phyloP scores from a whole-genome alignment of 352 stramenopile species.

The Aphanomyces invadans region DNA sequence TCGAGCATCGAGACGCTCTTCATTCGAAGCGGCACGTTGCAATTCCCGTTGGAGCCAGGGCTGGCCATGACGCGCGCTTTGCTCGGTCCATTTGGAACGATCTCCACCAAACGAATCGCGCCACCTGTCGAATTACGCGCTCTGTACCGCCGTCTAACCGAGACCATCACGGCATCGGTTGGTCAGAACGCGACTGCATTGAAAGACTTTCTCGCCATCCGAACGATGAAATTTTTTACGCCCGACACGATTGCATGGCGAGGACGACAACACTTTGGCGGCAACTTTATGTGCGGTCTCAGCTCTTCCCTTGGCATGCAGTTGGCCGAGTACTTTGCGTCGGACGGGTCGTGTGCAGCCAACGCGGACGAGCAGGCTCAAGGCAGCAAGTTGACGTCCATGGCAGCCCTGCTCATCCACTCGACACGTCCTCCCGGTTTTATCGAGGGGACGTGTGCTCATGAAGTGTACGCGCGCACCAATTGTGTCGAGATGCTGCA shows the following conservation, averaged over 20 bases:
- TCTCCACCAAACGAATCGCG: background rate
- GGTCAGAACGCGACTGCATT: background rate
- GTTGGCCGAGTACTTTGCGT: background rate
- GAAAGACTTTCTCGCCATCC: background rate
- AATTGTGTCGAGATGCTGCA: background rate
- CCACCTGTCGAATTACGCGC: background rate
- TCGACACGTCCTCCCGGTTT: background rate
- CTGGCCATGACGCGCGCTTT: background rate
- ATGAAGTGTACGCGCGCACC: background rate
- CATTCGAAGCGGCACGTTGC: background rate
- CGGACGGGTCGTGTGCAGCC: background rate
- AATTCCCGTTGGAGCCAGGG: background rate
- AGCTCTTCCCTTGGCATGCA: background rate
- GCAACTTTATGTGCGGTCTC: background rate
- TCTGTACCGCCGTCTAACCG: background rate
- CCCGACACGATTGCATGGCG: background rate
- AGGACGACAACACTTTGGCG: background rate
- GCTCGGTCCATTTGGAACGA: constrained; percentile 9
- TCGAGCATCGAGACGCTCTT: background rate
- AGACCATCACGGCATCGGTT: background rate
- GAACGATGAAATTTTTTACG: background rate
- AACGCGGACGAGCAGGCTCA: background rate
- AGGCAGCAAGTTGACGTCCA: background rate
- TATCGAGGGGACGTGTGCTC: background rate
- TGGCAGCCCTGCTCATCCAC: background rate